Base-by-base conservation (phyloP, 164 flowering plant genomes). In the Nelumbo lutea region DNA sequence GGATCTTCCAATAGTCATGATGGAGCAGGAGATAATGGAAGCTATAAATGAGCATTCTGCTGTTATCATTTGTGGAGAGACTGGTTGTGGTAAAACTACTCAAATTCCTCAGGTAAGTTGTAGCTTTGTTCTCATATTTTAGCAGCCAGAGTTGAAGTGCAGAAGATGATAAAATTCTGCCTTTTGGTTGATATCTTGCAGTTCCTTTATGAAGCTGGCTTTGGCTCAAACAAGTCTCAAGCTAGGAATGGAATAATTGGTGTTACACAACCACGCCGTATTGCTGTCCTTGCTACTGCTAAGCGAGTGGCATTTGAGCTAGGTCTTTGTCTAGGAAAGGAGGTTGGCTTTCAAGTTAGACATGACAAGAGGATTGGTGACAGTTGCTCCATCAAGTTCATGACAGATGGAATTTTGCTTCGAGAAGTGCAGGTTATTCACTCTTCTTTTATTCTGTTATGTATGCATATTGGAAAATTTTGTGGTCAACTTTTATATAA, bases 21-120 rank as follows among this genome's bases (percentile, higher is more conserved):
- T 88, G 96, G 97, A 94, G 84, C 97, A 94, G 70, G 98, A 94
- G 78, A 88, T 94, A 73, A 94, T 94, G 98, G 97, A 94, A 86
- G 92, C 96, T 72, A 83, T 94, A 71, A 88, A 89, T 81, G 84
- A 91, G 13, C 67, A 90, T 59, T 64, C 83, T 0, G 68, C 82
- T 46, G 85, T 94, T 52, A 89, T 94, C 72, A 81, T 94, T 27
- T 90, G 96, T 76, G 97, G 98, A 75, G 95, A 91, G 72, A 94
- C 97, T 72, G 98, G 97, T 39, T 91, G 98, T 79, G 97, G 97
- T 61, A 94, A 94, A 79, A 91, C 97, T 45, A 91, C 97, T 57
- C 97, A 94, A 81, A 89, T 94, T 69, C 98, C 98, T 62, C 96
- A 91, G 93, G 97, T 88, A 60, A 39, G 40, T 65, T 66, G 40